A percentile compares a stretch with the other conserved stretches of the same genome.
Conservation (phyloP, 2,329 filamentous ascomycete genomes). For the Boeremia lycopersici region DNA sequence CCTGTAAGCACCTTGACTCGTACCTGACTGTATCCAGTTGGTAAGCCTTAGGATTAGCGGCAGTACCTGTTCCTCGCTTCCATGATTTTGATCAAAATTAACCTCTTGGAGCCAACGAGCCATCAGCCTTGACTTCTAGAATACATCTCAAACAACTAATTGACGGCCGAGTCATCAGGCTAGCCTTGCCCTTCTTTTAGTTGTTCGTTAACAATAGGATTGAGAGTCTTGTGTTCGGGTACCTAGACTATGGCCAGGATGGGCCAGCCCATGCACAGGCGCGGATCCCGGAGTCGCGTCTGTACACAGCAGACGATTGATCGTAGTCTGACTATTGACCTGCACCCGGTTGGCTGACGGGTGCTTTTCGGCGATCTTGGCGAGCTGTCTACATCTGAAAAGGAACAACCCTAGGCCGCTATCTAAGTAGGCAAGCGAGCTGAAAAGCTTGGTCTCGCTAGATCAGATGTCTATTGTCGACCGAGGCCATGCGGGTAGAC, state of each 20-base stretch:
- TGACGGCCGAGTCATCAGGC: background rate
- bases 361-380: background rate
- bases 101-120: background rate
- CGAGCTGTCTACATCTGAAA: background rate
- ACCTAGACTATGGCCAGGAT: background rate
- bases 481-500: background rate
- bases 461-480: background rate
- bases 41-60: background rate
- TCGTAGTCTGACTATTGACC: background rate
- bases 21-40: background rate
- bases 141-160: background rate
- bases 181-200: background rate
- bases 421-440: background rate
- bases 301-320: background rate
- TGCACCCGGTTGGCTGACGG: background rate
- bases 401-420: background rate
- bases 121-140: background rate
- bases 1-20: background rate
- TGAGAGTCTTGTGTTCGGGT: background rate
- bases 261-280: background rate
- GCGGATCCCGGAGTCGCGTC: background rate
- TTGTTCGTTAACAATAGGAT: background rate
- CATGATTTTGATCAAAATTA: background rate
- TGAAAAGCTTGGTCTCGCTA: constrained; percentile 6
- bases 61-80: background rate